Evolutionary conservation across 768 basidiomycete species (phyloP), one percentile per base, ranked within the genome.

Genomic region (Pleurotus giganteus): DNA sequence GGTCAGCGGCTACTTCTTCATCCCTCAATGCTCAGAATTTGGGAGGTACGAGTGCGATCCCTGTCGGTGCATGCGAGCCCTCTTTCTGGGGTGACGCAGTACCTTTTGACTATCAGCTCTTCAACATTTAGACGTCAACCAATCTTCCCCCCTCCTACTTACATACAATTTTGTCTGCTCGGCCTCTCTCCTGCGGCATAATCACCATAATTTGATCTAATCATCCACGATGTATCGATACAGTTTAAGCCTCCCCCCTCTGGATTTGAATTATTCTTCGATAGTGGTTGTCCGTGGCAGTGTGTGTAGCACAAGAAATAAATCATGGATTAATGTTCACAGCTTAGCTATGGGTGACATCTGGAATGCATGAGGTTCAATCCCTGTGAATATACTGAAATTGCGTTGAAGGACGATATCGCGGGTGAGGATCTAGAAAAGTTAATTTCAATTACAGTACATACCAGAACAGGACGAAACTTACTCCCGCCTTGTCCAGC

Each of bases 101-200:
- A 24, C 71, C 71, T 31, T 92, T 84, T 63, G 89, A 91, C 71
- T 91, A 90, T 68, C 88, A 91, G 66, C 70, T 83, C 47, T 88
- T 71, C 58, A 62, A 68, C 60, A 69, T 77, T 58, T 79, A 71
- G 67, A 6, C 17, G 17, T 37, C 47, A 26, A 17, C 24, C 31
- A 36, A 36, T 36, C 34, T 36, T n/a, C 34, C n/a, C n/a, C 2
- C 34, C 34, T 36, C 34, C 34, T 36, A n/a, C n/a, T 36, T n/a
- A n/a, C 34, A 11, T 36, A 11, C 34, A n/a, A 36, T 36, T 36
- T 36, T 36, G 11, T 36, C 34, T 36, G 34, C 34, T n/a, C 34
- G 9, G 11, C 11, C 9, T 36, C n/a, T 36, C 11, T 3, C 34
- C 34, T 36, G n/a, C 34, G 34, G n/a, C n/a, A 36, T 36, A 32